Base-by-base conservation (phyloP, 2,329 filamentous ascomycete genomes). In the Fusarium sp. region DNA sequence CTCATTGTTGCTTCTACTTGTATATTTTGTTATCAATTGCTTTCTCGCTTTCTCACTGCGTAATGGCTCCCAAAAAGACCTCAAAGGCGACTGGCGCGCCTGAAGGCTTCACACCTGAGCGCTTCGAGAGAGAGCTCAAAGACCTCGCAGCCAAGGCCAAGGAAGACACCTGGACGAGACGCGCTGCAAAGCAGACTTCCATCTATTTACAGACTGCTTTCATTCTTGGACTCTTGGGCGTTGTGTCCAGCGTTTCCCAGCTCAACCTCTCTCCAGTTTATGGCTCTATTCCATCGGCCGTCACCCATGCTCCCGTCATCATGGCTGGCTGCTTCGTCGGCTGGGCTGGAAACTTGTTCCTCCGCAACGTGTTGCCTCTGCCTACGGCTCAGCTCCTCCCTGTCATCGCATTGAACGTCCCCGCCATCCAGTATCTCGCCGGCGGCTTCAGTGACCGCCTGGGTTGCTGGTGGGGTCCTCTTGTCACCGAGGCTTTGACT, bases 251-350 rank as follows among this genome's bases (percentile, higher is more conserved):
- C 71, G 89, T 93, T 67, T 96, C 94, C 1, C 91, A 94, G 80
- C 87, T 95, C 71, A 92, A 90, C 42, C 87, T 98, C 36, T 94
- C 95, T 22, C 97, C 97, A 2, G 93, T 97, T 13, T 98, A 97
- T 82, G 97, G 97, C 62, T 91, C 92, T 18, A 94, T 97, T 40
- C 94, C 96, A 2, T 87, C 95, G 1, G 88, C 90, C 1, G 86
- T 92, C 74, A 93, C 92, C 81, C 96, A 98, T 81, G 84, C 87
- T 61, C 89, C 89, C 79, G 88, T 91, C 69, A 85, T 95, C 71
- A 91, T 91, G 76, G 85, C 89, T 5, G 91, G 90, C 31, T 90
- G 91, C 70, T 92, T 95, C 71, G 82, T 91, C 18, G 95, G 94
- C 36, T 94, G 94, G 89, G 88, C 93, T 10, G 87, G 88, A 29